These are phyloP conservation scores for Tuber calosporum DNA, from an alignment of 495 filamentous ascomycete genomes.

Conservation along the genomic window DNA sequence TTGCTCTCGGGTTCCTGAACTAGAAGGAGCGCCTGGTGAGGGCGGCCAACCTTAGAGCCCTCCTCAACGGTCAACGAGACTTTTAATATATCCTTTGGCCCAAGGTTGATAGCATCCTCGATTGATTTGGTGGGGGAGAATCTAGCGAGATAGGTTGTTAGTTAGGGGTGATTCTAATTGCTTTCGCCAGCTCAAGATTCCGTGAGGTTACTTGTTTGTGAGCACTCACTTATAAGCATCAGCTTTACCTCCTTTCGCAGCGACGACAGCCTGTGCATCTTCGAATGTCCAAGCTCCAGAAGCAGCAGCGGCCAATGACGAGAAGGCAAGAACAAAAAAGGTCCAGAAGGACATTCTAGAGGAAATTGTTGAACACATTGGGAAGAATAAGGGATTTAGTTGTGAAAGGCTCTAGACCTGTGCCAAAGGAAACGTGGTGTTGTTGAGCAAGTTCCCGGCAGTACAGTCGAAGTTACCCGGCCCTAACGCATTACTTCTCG, in stretches of 20 bases:
- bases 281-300: conserved; percentile 29
- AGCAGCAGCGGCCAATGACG: conserved; percentile 24
- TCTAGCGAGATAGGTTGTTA: conserved; percentile 44
- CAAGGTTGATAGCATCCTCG: conserved; percentile 57
- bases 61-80: conserved; percentile 73
- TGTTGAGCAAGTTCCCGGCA: conserved; percentile 31
- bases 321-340: conserved; percentile 23
- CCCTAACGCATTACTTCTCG: not conserved
- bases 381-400: conserved; percentile 9
- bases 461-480: conserved; percentile 24
- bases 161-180: not conserved
- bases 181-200: not conserved
- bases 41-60: conserved; percentile 65
- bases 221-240: conserved; percentile 5
- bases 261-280: conserved; percentile 24
- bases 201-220: conserved; percentile 2
- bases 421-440: conserved; percentile 37
- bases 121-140: conserved; percentile 58
- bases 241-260: conserved; percentile 18
- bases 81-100: conserved; percentile 67
- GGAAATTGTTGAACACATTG: conserved; percentile 27
- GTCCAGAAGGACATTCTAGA: conserved; percentile 26
- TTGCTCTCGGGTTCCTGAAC: conserved; percentile 65
- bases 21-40: conserved; percentile 88
- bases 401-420: not conserved